Evolutionary conservation across 495 filamentous ascomycete species (phyloP).

Genomic region (Aspergillus wentii): DNA sequence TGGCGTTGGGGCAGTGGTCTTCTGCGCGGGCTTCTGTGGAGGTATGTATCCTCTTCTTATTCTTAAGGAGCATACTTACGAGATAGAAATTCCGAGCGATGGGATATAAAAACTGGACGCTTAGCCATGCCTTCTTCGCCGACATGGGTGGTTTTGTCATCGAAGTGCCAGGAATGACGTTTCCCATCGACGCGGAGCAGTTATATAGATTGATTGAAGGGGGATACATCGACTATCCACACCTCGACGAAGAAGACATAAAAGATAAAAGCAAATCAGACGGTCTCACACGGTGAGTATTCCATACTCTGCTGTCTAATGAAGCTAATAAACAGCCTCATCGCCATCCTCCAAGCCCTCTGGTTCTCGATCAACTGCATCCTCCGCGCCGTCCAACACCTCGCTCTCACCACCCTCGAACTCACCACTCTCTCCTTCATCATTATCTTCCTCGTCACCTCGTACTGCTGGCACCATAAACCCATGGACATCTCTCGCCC

Average conservation of each 20-base stretch:
- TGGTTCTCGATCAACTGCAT: conserved; percentile 38
- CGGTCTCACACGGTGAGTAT: conserved; percentile 16
- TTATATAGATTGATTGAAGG: no score
- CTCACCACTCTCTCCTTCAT: conserved; percentile 39
- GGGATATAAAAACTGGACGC: no score
- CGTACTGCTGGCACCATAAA: conserved; percentile 38
- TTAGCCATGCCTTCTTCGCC: conserved; percentile 32
- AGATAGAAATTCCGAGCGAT: no score
- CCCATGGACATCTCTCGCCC: conserved; percentile 27
- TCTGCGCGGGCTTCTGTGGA: conserved; percentile 23
- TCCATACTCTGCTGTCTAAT: no score
- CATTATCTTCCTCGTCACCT: conserved; percentile 31
- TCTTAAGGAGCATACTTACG: no score
- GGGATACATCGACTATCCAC: conserved; percentile 14
- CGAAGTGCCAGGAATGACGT: conserved; percentile 8
- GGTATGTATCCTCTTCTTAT: no score
- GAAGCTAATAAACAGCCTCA: no score
- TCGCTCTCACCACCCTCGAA: conserved; percentile 32
- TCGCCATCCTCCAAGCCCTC: no score
- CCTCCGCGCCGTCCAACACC: conserved; percentile 11
- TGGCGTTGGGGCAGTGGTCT: conserved; percentile 29
- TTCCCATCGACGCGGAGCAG: no score
- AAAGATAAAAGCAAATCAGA: conserved; percentile 37
- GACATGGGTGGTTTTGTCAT: conserved; percentile 37
- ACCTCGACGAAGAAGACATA: conserved; percentile 22